A percentile compares a stretch with the other conserved stretches of the same genome.
Conservation (phyloP, 108 stramenopile genomes). For the Nitzschia palea region DNA sequence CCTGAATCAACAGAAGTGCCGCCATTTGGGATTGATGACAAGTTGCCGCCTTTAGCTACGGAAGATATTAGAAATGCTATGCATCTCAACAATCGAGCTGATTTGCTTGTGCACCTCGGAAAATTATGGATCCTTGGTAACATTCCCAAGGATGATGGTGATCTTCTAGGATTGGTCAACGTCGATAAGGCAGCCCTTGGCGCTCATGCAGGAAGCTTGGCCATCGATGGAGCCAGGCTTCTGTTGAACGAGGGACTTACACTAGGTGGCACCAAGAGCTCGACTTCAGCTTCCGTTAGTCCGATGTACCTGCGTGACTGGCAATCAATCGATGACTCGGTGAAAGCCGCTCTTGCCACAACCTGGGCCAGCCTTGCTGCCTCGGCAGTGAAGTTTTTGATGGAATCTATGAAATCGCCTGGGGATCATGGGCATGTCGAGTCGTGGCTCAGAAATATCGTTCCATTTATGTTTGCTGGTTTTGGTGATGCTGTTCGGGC, state of each 20-base stretch:
- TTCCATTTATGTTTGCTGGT: conserved; percentile 51
- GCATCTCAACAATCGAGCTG: conserved; percentile 23
- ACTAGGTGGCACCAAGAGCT: conserved; percentile 17
- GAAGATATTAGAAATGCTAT: conserved; percentile 5
- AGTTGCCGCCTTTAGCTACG: background rate
- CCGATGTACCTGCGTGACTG: conserved; percentile 24
- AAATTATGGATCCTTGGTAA: conserved; percentile 57
- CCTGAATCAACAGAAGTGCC: conserved; percentile 34
- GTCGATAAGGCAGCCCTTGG: conserved; percentile 42
- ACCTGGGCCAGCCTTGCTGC: conserved; percentile 50
- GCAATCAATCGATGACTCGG: conserved; percentile 29
- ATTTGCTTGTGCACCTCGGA: conserved; percentile 26
- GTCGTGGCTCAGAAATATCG: conserved; percentile 50
- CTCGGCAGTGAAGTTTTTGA: conserved; percentile 36
- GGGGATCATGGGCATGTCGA: conserved; percentile 12
- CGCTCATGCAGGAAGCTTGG: conserved; percentile 58
- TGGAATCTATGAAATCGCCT: conserved; percentile 21
- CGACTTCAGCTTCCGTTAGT: background rate
- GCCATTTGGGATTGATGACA: conserved; percentile 31
- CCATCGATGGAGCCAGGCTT: conserved; percentile 71
- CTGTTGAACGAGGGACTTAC: conserved; percentile 25
- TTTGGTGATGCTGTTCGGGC: conserved; percentile 24
- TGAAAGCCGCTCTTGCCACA: conserved; percentile 37
- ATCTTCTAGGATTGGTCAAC: conserved; percentile 34
- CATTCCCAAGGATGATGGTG: conserved; percentile 31